These are phyloP conservation scores for Verbascum thapsus DNA, from an alignment of 257 asterid genomes.

Conservation along the genomic window DNA sequence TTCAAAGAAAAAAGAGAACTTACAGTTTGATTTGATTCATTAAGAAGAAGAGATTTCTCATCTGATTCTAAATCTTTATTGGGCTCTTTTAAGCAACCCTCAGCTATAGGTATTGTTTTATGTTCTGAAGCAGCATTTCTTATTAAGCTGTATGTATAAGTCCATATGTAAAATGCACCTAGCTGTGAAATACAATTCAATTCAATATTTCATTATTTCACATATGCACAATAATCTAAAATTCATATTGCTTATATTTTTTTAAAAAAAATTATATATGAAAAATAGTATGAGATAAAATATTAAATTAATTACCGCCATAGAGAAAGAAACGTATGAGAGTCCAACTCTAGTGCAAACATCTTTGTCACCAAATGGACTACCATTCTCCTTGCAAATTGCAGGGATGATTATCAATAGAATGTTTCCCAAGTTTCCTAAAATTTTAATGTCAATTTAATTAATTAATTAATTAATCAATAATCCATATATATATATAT, in stretches of 20 bases:
- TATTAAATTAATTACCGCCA: slow-evolving; percentile 58
- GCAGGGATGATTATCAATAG: slow-evolving; percentile 79
- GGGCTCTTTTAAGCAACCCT: slow-evolving; percentile 40
- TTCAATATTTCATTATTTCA: not conserved
- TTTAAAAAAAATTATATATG: too few species aligned
- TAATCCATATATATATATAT: too few species aligned
- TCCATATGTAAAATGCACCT: slow-evolving; percentile 83
- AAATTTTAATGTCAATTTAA: too few species aligned
- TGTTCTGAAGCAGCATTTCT: slow-evolving; percentile 43
- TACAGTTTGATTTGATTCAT: slow-evolving; percentile 36
- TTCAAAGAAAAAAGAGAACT: too few species aligned
- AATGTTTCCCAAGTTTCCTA: slow-evolving; percentile 89
- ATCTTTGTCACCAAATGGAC: slow-evolving; percentile 76
- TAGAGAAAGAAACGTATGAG: slow-evolving; percentile 85
- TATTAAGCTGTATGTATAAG: slow-evolving; percentile 59
- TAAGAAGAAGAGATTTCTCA: slow-evolving; percentile 52
- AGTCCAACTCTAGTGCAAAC: slow-evolving; percentile 61
- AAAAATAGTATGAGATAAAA: not conserved
- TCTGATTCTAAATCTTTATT: slow-evolving; percentile 59
- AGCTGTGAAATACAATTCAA: slow-evolving; percentile 52
- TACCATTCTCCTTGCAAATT: slow-evolving; percentile 72
- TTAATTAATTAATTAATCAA: too few species aligned
- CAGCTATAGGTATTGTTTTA: slow-evolving; percentile 30
- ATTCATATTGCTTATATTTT: too few species aligned
- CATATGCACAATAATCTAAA: too few species aligned